Evolutionary conservation across 768 basidiomycete species (phyloP), one percentile per base, ranked within the genome.

Genomic region (Phallus indusiatus): DNA sequence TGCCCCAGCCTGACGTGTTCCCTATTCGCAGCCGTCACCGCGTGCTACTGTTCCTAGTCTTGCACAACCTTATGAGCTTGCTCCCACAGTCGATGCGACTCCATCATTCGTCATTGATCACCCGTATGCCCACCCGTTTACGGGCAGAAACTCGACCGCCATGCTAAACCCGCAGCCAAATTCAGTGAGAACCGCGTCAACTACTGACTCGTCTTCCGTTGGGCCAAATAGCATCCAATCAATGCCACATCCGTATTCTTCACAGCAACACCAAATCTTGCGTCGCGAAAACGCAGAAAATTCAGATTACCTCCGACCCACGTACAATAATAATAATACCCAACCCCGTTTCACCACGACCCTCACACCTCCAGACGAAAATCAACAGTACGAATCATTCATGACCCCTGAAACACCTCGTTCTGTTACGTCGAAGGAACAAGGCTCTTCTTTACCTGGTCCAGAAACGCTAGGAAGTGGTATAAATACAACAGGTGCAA

Each of bases 311-410:
- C 24, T 46, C 33, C 20, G 24, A 34, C 47, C 42, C 24, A n/a
- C 20, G 1, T 18, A 47, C 54, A 46, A 22, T 22, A 47, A 36
- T 47, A 11, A n/a, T 24, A 47, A 18, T 48, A 21, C 34, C 20
- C 50, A 51, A 20, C 12, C 50, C 12, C 35, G 20, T 20, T 28
- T 42, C 17, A 47, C 55, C 7, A 33, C 57, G 17, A 35, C 50
- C 4, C 16, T 24, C 10, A 21, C 57, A 28, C 18, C 20, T 11
- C 37, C 50, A 5, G 52, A 33, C 14, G 42, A 42, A 42, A 42
- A 11, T 42, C 42, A 42, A 42, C 42, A 42, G 42, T 59, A 59
- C 50, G 57, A 59, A 20, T 59, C 57, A 2, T 59, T 59, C 49
- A 50, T 59, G 57, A 50, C 33, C 17, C 57, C 57, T 24, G 46